Evolutionary conservation across 106 monocot species (phyloP), one percentile per base, ranked within the genome.

Genomic region (Iris macrosiphon): DNA sequence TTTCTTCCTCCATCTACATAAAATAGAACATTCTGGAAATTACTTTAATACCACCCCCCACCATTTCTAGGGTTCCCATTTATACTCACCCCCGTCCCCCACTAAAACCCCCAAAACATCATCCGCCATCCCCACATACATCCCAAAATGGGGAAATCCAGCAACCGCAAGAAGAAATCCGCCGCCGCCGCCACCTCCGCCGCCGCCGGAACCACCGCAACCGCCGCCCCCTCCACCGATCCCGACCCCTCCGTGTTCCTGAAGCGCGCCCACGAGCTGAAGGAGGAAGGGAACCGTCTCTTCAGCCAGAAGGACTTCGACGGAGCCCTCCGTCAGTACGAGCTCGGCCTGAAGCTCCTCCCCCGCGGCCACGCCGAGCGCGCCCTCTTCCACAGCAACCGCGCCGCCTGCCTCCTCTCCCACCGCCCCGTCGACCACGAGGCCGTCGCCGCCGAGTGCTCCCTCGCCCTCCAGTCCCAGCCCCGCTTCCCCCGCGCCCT

Each of bases 351-450:
- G 5, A 71, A 56, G 29, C 80, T 98, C n/a, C 67, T 68, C 31
- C 96, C 96, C 3, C 67, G 35, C 32, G 64, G 30, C 60, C 96
- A 98, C 61, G 77, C 86, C 10, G 96, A 96, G 28, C 86, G 90
- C 50, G 96, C 96, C 48, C 79, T 90, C 18, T 87, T 98, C 80
- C 83, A 98, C 77, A 80, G 80, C 66, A 90, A 98, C 49, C 86
- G 96, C 27, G 96, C 96, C 39, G 96, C 96, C 20, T 98, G 96
- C 74, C 72, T 98, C 55, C 67, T 98, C 56, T 87, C 78, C 65
- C 64, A 87, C 59, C 79, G 82, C 6, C 96, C 96, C 40, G 75
- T 90, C 24, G 80, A 98, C 69, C 71, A 98, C 69, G 68, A 80
- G 16, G 79, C 86, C 46, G 96, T 87, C 14, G 90, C 73, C 26